These are phyloP conservation scores for Tricholoma hemisulphureum DNA, from an alignment of 768 basidiomycete species.

Conservation along the genomic window DNA sequence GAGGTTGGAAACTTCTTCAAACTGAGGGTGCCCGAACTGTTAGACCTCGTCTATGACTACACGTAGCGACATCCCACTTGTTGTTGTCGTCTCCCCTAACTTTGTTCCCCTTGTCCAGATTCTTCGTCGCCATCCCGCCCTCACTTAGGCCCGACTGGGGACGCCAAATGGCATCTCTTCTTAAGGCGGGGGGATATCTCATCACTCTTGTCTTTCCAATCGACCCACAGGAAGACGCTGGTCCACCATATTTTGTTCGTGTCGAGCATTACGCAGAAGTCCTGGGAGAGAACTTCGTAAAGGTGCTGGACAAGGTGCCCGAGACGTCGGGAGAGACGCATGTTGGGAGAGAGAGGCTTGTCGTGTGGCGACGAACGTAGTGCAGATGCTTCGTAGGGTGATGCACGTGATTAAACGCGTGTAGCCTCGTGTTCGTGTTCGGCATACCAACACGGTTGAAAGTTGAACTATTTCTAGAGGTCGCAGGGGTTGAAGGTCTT, in stretches of 20 bases:
- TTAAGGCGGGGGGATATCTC: constrained; percentile 62
- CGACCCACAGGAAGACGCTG: constrained; percentile 38
- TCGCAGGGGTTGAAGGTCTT: too few relatives aligned
- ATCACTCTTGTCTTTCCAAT: constrained; percentile 62
- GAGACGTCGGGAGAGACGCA: constrained; percentile 39
- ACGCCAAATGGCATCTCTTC: constrained; percentile 48
- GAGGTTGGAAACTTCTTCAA: constrained; percentile 55
- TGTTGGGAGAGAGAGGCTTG: constrained; percentile 47
- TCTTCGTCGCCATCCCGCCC: constrained; percentile 73
- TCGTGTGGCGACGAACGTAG: constrained; percentile 50
- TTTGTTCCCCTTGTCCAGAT: constrained; percentile 33
- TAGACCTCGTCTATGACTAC: constrained; percentile 65
- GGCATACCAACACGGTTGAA: too few relatives aligned
- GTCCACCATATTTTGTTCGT: constrained; percentile 64
- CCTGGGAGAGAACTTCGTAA: constrained; percentile 50
- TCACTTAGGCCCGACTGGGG: constrained; percentile 55
- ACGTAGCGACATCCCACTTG: constrained; percentile 37
- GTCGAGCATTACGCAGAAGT: constrained; percentile 55
- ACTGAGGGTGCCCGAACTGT: constrained; percentile 37
- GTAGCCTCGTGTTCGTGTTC: not conserved
- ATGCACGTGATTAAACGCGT: not conserved
- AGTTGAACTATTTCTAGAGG: too few relatives aligned
- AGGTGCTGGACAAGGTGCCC: constrained; percentile 53
- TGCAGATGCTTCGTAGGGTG: too few relatives aligned
- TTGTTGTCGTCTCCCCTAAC: too few relatives aligned